Evolutionary conservation across 768 basidiomycete genomes (phyloP), one percentile per base, ranked within the genome.

Genomic region (Plicaturopsis crispa): DNA sequence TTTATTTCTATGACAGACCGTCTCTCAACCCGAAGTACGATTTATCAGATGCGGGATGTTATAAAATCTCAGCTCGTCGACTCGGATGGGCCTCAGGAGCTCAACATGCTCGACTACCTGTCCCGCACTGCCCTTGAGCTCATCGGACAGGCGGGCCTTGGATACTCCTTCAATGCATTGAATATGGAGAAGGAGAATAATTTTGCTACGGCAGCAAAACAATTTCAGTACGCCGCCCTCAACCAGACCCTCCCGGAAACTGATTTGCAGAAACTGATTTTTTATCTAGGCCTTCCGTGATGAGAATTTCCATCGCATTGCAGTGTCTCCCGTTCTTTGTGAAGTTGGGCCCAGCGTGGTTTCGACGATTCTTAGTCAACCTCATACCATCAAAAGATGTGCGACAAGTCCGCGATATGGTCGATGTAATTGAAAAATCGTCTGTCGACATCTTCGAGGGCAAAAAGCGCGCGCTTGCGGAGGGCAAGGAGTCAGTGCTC

Each of bases 201-300:
- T 8, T 72, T 71, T 40, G 67, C 65, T 1, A 54, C 55, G 20
- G 69, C 67, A 4, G 60, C 69, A 37, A 67, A 66, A 33, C 65
- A 69, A 36, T 48, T 70, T 11, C 64, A 69, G 69, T 70, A 46
- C 33, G 66, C 49, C 5, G 36, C 8, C 33, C 40, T 19, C 41
- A 12, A 23, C 12, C 21, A 20, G 14, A 26, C 20, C 16, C 28
- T n/a, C 2, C 31, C 34, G 28, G 32, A 31, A 40, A 32, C 35
- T 35, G 13, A 24, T 12, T 16, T 42, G 5, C 24, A 31, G 5
- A 22, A 30, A 14, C 33, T 33, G 11, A 28, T 14, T 8, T 28
- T 28, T 28, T 19, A 20, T 6, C 22, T 31, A 57, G 56, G 11
- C 50, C 56, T 4, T 38, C 40, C 18, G 19, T 52, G 4, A 39